Base-by-base conservation (phyloP, 495 filamentous ascomycete genomes). In the Talaromyces trachyspermus region DNA sequence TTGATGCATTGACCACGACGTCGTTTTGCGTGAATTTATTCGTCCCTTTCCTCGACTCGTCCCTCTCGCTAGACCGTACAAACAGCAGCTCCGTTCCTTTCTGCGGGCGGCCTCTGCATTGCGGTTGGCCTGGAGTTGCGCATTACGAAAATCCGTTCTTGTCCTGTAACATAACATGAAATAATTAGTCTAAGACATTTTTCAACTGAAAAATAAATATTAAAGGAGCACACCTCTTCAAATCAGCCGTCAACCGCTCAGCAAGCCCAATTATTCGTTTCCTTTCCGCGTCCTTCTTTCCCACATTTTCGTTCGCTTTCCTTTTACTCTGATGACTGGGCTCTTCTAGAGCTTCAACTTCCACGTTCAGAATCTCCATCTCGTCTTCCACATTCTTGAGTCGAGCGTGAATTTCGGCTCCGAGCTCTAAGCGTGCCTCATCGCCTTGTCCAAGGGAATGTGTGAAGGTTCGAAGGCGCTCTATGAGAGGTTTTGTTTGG, bases 321-420 rank as follows among this genome's bases (percentile, higher is more conserved):
- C 63, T 58, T 38, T 62, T 54, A 5, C 5, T 11, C 14, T 65
- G 62, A 30, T 59, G 70, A 18, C 72, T 75, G 0, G 68, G 43
- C 1, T 61, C 41, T 19, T 69, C 71, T 42, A 89, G 60, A 52
- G 85, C 87, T 46, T 81, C 78, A 35, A 89, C 79, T 44, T 95
- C 89, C 51, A 88, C 85, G 19, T 74, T 74, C 45, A 97, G 54
- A 10, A 92, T 62, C 59, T 95, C 91, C 39, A 95, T 75, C 48
- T 95, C 87, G 26, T 89, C 81, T 60, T 96, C 88, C 39, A 87
- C 79, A 46, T 92, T 86, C 56, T 88, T 86, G 39, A 98, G 67
- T 43, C 75, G 73, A 53, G 86, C 78, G 55, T 88, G 88, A 47
- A 96, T 95, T 59, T 92, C 88, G 18, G 78, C 65, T 41, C 79